Evolutionary conservation across 2,329 filamentous ascomycete species (phyloP).

Genomic region (Alternaria ventricosa): DNA sequence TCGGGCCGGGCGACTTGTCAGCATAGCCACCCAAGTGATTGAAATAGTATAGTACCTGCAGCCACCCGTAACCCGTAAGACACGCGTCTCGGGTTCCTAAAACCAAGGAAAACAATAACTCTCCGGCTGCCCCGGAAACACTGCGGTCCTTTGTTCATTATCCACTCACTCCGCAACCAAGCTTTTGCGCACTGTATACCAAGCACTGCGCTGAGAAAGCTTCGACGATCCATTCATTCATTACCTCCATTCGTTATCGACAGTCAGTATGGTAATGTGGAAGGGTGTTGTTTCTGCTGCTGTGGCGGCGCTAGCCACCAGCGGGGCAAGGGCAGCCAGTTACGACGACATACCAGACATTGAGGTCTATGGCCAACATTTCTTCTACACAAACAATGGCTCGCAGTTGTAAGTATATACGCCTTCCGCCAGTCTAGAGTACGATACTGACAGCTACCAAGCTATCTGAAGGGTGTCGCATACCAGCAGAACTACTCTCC

Average conservation of each 20-base stretch:
- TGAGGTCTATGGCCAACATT: constrained; percentile 71
- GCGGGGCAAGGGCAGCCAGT: constrained; percentile 31
- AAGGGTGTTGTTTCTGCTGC: constrained; percentile 19
- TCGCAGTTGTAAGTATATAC: constrained; percentile 63
- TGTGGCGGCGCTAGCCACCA: constrained; percentile 19
- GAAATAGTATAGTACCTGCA: constrained; percentile 2
- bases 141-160: not conserved
- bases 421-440: not conserved
- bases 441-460: constrained; percentile 32
- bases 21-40: not conserved
- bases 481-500: constrained; percentile 71
- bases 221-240: constrained; percentile 7
- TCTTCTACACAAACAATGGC: constrained; percentile 86
- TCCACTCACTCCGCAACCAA: constrained; percentile 9
- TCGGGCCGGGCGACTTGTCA: not conserved
- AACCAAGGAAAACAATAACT: not conserved
- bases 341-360: constrained; percentile 42
- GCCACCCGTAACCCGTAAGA: not conserved
- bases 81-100: not conserved
- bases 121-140: constrained; percentile 7
- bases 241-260: constrained; percentile 11
- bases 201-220: constrained; percentile 20
- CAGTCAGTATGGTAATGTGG: constrained; percentile 11
- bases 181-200: constrained; percentile 11
- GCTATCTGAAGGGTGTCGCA: constrained; percentile 88